Base-by-base conservation (phyloP, 345 rosid species). In the Moringa oleifera region DNA sequence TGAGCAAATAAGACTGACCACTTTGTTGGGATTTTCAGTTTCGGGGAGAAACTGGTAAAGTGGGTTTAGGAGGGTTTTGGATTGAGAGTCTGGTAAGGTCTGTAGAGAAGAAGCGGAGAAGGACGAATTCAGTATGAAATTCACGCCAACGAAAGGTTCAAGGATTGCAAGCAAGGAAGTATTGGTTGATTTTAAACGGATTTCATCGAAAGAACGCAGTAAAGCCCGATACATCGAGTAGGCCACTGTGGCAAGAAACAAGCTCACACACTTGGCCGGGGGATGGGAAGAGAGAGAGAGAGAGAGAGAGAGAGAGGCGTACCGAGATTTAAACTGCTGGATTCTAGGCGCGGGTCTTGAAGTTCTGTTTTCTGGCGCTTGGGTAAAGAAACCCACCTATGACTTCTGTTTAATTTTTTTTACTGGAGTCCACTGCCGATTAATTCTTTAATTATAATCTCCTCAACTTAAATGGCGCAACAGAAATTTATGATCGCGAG, bases 1-100 rank as follows among this genome's bases (percentile, higher is more conserved):
- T 4, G 85, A 71, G 61, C 73, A 73, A 70, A 89, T 72, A 20
- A 89, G 74, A 58, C 78, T 69, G 60, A 89, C 89, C 37, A 86
- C 31, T 53, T 85, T 74, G 37, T 70, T 78, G 61, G 96, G 96
- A 84, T 88, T 86, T 50, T 65, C 80, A 46, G 81, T 75, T 2
- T 67, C 67, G 8, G 95, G 85, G 55, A 85, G 86, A 60, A 88
- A 63, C 64, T 75, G 62, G 72, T 77, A 82, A 50, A 84, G 79
- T 7, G 93, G 90, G 51, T 68, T 89, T 36, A 64, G 1, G 20
- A 64, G 55, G 11, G 76, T 61, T 28, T 57, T 88, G 41, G 52
- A 23, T 18, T 66, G 41, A 28, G 65, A 54, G 20, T 61, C 51
- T 0, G 69, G 63, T 20, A 74, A 24, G 23, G 68, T 45, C 68